A percentile compares a stretch with the other conserved stretches of the same genome.
phyloP scores from a whole-genome alignment of 2,329 filamentous ascomycete genomes.

The Monilinia laxa region DNA sequence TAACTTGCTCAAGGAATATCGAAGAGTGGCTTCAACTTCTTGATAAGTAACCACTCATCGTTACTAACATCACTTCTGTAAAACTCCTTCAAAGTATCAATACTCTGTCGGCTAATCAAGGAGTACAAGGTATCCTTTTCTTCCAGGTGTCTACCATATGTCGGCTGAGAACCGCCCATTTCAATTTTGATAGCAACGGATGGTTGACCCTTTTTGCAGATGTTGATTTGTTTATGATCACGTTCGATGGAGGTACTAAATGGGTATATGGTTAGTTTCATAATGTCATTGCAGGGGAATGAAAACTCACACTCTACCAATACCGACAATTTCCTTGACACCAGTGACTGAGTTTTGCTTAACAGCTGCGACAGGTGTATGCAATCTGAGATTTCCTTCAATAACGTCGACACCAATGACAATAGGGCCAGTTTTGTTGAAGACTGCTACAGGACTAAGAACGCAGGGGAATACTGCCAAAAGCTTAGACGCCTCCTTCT shows the following conservation, averaged over 20 bases:
- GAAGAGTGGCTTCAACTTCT: slow-evolving; percentile 92
- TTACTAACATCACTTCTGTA: slow-evolving; percentile 84
- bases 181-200: slow-evolving; percentile 98
- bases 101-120: slow-evolving; percentile 80
- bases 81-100: slow-evolving; percentile 94
- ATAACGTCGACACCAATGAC: slow-evolving; percentile 92
- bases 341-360: slow-evolving; percentile 78
- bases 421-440: slow-evolving; percentile 97
- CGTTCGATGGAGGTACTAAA: slow-evolving; percentile 91
- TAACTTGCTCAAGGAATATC: slow-evolving; percentile 59
- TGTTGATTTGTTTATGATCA: slow-evolving; percentile 89
- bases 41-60: slow-evolving; percentile 93
- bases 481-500: slow-evolving; percentile 95
- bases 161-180: slow-evolving; percentile 84
- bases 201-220: slow-evolving; percentile 96
- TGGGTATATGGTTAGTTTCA: background rate
- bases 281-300: slow-evolving; percentile 2
- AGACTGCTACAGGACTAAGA: slow-evolving; percentile 83
- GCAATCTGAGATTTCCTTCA: slow-evolving; percentile 82
- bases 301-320: slow-evolving; percentile 72
- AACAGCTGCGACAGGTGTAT: slow-evolving; percentile 86
- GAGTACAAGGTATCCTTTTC: slow-evolving; percentile 88
- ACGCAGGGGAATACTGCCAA: slow-evolving; percentile 96
- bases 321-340: slow-evolving; percentile 75
- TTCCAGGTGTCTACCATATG: slow-evolving; percentile 92